Base-by-base conservation (phyloP, 225 moss, liverwort and hornwort species). In the Asterella californica region DNA sequence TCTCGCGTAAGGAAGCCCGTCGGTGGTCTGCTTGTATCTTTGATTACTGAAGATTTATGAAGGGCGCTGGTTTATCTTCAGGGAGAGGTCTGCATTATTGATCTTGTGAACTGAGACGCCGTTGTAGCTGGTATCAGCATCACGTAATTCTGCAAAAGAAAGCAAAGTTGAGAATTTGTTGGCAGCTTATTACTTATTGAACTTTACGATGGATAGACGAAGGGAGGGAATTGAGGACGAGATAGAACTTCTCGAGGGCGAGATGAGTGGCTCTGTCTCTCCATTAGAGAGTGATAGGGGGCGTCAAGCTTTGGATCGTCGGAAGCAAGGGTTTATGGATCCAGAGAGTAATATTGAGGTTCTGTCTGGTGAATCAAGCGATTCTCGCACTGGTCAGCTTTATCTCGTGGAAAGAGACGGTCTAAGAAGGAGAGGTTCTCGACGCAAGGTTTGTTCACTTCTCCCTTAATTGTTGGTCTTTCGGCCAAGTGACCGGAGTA, bases 361-460 rank as follows among this genome's bases (percentile, higher is more conserved):
- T 61, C 45, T 61, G 11, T 38, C 59, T 25, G 61, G 61, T n/a
- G 76, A 61, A 60, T 60, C 57, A 5, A 50, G 50, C 25, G 71
- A 42, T 45, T 24, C 45, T 42, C 22, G 47, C 42, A 42, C 24
- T 25, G 75, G 57, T 34, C 57, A 33, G 5, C 18, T 57, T 37
- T 21, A 27, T 21, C 27, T 21, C 30, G 30, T 36, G 7, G 72
- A 30, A 72, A 72, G 72, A 50, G 34, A 53, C 14, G 53, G 53
- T 33, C 4, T 34, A 22, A 75, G 75, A 36, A 54, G 32, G 32
- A 75, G 75, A 33, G 36, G 36, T 19, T 71, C 71, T 46, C 46
- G 71, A 71, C 75, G 55, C 75, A 75, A 75, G 75, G 75, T 75
- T 75, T 33, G 75, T 55, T 54, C 53, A 49, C 53, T 15, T 75